Evolutionary conservation across 257 asterid genomes (phyloP), one percentile per base, ranked within the genome.

Genomic region (Solanum chaucha): DNA sequence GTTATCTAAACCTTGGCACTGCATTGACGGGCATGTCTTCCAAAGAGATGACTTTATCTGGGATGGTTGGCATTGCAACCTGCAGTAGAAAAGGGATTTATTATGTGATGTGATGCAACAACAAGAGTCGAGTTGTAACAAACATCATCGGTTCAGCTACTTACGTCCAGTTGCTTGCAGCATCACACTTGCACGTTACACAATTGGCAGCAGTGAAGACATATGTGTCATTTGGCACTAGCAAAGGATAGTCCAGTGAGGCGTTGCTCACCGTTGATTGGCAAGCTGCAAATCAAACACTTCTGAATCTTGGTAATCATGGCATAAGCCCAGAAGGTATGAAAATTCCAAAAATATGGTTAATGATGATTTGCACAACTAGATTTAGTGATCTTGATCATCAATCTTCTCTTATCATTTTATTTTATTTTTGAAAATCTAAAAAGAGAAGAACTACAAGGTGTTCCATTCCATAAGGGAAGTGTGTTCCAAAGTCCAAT

Each of bases 221-320:
- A 51, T 95, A 95, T 48, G 95, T 90, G 74, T 87, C 92, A 38
- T 94, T 95, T 1, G 97, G 87, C 41, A 95, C 94, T 14, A 92
- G 99, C 77, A 95, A 85, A 65, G 97, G 97, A 89, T 90, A 91
- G 93, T 96, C 98, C 89, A 26, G 41, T 11, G 98, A 95, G 51
- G 2, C 80, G 64, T 87, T 91, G 85, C 40, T 86, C 77, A 96
- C 89, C 90, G 6, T 22, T 12, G 99, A 95, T 65, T 93, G 85
- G 91, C 98, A 96, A 75, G 95, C 98, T 96, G 97, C 87, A 83
- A 77, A 36, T n/a, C 38, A 55, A 36, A 85, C 87, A 87, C 44
- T 80, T 61, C 75, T 87, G 36, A 32, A 67, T 75, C 83, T 30
- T 30, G 3, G 32, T 30, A 30, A 30, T 30, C 32, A 30, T 30